Conservation (phyloP, 768 basidiomycete species). For the Strobilomyces echinocephalus region DNA sequence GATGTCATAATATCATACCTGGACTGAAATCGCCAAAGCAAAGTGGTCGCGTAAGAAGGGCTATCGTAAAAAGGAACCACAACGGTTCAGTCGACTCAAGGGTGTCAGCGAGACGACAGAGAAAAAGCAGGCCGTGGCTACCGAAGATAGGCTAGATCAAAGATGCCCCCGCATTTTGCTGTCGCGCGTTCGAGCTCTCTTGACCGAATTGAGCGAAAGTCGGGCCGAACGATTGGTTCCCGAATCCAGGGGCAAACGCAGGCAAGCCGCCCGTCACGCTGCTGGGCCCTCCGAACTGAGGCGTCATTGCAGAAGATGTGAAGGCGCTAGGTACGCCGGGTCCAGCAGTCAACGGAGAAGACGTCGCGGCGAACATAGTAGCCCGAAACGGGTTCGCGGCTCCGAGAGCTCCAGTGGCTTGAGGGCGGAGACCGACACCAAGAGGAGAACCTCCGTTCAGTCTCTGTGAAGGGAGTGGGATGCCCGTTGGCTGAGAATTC, state of each 20-base stretch:
- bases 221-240: constrained; percentile 21
- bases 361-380: constrained; percentile 47
- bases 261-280: constrained; percentile 4
- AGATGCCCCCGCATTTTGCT: constrained; percentile 42
- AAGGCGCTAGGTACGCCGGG: constrained; percentile 4
- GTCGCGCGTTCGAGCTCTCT: constrained; percentile 27
- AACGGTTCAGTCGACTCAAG: not conserved
- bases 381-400: constrained; percentile 62
- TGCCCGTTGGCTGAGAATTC: constrained; percentile 34
- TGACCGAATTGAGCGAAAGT: constrained; percentile 20
- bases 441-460: constrained; percentile 25
- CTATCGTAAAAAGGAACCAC: constrained; percentile 3
- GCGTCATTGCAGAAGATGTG: constrained; percentile 24
- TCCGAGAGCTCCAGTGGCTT: constrained; percentile 51
- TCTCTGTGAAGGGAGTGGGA: constrained; percentile 6
- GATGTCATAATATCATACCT: not conserved
- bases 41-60: not conserved
- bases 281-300: constrained; percentile 21
- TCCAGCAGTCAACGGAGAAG: constrained; percentile 11
- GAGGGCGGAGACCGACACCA: constrained; percentile 52
- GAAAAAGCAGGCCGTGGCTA: constrained; percentile 1
- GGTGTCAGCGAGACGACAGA: not conserved
- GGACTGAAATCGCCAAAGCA: constrained; percentile 9
- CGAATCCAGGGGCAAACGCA: constrained; percentile 13
- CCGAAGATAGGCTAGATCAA: constrained; percentile 39